Conservation (phyloP, 2,329 filamentous ascomycete species). For the Biscogniauxia sp. region DNA sequence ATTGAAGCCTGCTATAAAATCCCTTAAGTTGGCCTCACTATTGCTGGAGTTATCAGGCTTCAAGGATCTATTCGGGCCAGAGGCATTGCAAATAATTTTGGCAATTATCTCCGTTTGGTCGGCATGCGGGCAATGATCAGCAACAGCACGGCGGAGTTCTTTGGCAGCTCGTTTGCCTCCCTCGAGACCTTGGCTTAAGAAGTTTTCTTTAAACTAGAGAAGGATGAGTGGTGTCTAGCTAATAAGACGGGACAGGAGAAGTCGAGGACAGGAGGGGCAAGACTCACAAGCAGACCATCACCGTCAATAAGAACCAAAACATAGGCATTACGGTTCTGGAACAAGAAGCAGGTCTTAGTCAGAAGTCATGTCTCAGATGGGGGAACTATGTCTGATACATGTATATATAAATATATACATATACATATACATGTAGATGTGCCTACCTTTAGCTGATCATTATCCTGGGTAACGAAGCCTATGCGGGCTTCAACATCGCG, state of each 20-base stretch:
- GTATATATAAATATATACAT: too few relatives aligned
- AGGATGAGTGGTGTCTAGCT: conserved; percentile 2
- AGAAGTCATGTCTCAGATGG: conserved; percentile 4
- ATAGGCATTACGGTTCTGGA: conserved; percentile 56
- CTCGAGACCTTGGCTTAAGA: conserved; percentile 52
- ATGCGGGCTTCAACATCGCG: conserved; percentile 38
- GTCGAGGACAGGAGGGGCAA: conserved; percentile 10
- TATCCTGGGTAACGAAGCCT: conserved; percentile 36
- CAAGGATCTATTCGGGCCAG: conserved; percentile 49
- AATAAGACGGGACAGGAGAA: conserved; percentile 10
- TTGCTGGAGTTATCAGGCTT: conserved; percentile 46
- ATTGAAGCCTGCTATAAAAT: conserved; percentile 61
- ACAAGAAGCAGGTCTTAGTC: conserved; percentile 18
- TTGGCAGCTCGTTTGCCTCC: conserved; percentile 54
- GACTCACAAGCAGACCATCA: conserved; percentile 57
- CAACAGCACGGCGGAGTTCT: conserved; percentile 47
- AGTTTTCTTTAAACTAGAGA: conserved; percentile 55
- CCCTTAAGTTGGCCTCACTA: conserved; percentile 44
- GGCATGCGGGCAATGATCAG: conserved; percentile 43
- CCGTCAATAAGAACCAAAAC: conserved; percentile 62
- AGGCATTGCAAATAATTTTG: conserved; percentile 56
- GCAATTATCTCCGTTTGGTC: conserved; percentile 53
- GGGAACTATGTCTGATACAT: not conserved
- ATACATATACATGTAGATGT: too few relatives aligned
- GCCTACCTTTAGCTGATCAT: conserved; percentile 46